A percentile compares a stretch with the other conserved stretches of the same genome.
These are phyloP conservation scores for Camptophora hylomeconis DNA, from an alignment of 2,329 filamentous ascomycete genomes.

Conservation along the genomic window DNA sequence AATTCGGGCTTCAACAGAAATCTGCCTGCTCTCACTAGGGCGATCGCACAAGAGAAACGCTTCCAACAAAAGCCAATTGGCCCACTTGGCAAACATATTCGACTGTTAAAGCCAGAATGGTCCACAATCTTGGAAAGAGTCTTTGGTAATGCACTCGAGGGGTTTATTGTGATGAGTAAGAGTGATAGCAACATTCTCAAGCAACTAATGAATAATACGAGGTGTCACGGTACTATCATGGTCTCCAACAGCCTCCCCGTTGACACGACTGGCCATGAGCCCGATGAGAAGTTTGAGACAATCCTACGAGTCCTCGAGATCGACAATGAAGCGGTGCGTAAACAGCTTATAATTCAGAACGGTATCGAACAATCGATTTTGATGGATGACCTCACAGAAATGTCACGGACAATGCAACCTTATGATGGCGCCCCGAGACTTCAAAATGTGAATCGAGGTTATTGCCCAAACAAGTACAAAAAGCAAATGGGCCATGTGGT, in stretches of 20 bases:
- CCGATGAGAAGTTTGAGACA: slow-evolving; percentile 59
- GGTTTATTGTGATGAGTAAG: slow-evolving; percentile 71
- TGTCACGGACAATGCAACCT: slow-evolving; percentile 55
- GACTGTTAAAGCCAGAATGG: slow-evolving; percentile 69
- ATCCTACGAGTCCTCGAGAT: slow-evolving; percentile 68
- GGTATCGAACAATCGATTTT: slow-evolving; percentile 75
- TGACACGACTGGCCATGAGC: slow-evolving; percentile 48
- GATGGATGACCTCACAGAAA: slow-evolving; percentile 54
- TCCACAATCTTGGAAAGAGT: slow-evolving; percentile 65
- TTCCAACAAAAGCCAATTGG: slow-evolving; percentile 68
- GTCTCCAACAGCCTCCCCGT: slow-evolving; percentile 40
- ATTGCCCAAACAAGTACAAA: slow-evolving; percentile 51
- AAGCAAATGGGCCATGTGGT: slow-evolving; percentile 49
- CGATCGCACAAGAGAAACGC: slow-evolving; percentile 55
- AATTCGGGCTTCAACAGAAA: too few species aligned
- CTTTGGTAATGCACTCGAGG: slow-evolving; percentile 56
- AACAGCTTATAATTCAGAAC: slow-evolving; percentile 72
- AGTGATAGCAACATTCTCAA: slow-evolving; percentile 59
- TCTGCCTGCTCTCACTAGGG: slow-evolving; percentile 51
- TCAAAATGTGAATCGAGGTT: slow-evolving; percentile 54
- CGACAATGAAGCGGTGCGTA: slow-evolving; percentile 63
- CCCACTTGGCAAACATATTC: slow-evolving; percentile 67
- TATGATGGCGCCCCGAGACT: slow-evolving; percentile 30
- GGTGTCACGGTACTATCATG: slow-evolving; percentile 45
- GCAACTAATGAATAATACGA: slow-evolving; percentile 33